A percentile compares a stretch with the other conserved stretches of the same genome.
phyloP scores from a whole-genome alignment of 2,329 filamentous ascomycete genomes.

The Tolypocladium nubicola region DNA sequence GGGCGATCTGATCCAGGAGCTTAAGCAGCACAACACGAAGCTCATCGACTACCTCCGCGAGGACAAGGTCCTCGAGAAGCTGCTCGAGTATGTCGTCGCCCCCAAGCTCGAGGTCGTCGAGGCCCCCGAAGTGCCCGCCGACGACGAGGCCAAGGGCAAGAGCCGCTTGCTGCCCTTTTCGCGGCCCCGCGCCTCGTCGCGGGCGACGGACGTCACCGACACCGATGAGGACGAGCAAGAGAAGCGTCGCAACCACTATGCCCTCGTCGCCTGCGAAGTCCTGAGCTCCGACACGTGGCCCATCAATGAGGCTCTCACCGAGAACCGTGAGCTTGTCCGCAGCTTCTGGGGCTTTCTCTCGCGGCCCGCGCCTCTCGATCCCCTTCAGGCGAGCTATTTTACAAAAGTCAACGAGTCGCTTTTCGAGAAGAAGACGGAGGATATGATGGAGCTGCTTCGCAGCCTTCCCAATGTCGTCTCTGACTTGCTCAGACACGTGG shows the following conservation, averaged over 20 bases:
- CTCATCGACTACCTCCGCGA: conserved; percentile 92
- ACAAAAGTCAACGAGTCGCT: conserved; percentile 98
- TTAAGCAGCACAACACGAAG: conserved; percentile 97
- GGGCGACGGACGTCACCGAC: conserved; percentile 33
- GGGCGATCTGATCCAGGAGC: conserved; percentile 89
- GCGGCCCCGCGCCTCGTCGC: conserved; percentile 43
- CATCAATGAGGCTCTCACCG: conserved; percentile 84
- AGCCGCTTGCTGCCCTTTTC: conserved; percentile 34
- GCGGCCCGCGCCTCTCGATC: conserved; percentile 75
- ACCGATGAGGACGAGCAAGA: conserved; percentile 65
- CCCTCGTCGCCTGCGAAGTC: conserved; percentile 86
- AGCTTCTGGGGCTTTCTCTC: conserved; percentile 89
- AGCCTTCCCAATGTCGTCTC: conserved; percentile 71
- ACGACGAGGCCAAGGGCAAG: conserved; percentile 38
- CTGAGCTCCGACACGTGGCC: conserved; percentile 95
- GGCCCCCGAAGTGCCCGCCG: conserved; percentile 37
- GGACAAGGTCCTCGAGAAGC: conserved; percentile 69
- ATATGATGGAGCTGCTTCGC: conserved; percentile 88
- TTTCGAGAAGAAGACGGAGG: conserved; percentile 94
- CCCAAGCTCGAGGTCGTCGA: conserved; percentile 54
- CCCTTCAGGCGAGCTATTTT: conserved; percentile 93
- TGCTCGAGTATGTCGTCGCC: conserved; percentile 86
- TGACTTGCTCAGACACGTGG: conserved; percentile 83
- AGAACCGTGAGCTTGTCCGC: conserved; percentile 66
- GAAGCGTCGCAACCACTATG: conserved; percentile 86